Percentiles rank a stretch among this genome's conserved stretches.
Evolutionary conservation across 768 basidiomycete genomes (phyloP).

Genomic region (Porphyrellus cyaneotinctus): DNA sequence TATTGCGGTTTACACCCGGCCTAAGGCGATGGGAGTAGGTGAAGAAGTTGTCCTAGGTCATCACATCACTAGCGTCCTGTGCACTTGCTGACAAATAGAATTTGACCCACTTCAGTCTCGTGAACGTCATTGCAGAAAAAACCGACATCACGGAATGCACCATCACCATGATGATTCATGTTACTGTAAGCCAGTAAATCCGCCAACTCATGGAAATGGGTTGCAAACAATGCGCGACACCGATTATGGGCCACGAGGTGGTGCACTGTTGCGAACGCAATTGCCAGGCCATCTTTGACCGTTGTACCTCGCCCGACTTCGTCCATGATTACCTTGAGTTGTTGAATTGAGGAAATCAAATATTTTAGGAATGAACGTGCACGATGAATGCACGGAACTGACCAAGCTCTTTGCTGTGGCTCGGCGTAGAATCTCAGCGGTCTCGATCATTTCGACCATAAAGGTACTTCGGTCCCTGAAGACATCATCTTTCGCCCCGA

Average conservation of each 20-base stretch:
- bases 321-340: conserved; percentile 90
- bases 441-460: conserved; percentile 98
- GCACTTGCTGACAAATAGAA: not conserved
- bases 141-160: conserved; percentile 55
- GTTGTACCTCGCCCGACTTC: conserved; percentile 98
- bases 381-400: conserved; percentile 23
- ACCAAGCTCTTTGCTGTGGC: conserved; percentile 85
- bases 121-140: conserved; percentile 91
- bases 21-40: conserved; percentile 77
- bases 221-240: conserved; percentile 90
- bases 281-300: conserved; percentile 85
- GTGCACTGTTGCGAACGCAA: conserved; percentile 88
- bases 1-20: conserved; percentile 85
- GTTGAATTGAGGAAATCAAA: not conserved
- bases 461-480: conserved; percentile 94
- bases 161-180: conserved; percentile 36
- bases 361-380: conserved; percentile 2
- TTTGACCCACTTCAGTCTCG: conserved; percentile 59
- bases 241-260: conserved; percentile 68
- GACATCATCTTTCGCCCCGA: conserved; percentile 93
- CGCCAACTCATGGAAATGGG: conserved; percentile 95
- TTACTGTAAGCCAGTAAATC: conserved; percentile 70
- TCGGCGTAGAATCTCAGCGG: conserved; percentile 80
- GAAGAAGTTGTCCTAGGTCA: conserved; percentile 64
- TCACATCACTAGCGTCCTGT: not conserved